These are phyloP conservation scores for Blumeriella jaapii DNA, from an alignment of 2,329 filamentous ascomycete genomes.

Conservation along the genomic window DNA sequence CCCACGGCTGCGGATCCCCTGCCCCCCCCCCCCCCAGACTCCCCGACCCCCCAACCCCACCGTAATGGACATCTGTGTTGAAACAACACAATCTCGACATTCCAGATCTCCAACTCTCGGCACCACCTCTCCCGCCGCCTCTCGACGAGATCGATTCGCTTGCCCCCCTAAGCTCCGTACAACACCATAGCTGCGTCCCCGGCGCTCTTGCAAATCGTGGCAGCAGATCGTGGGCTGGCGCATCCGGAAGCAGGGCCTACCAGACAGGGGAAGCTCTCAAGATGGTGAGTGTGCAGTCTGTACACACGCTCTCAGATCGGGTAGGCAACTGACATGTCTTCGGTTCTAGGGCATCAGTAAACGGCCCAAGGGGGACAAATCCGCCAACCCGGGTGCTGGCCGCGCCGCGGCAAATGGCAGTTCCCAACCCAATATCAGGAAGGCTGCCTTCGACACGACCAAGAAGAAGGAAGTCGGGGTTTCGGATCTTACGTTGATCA, in stretches of 20 bases:
- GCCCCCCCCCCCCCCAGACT: too few species aligned
- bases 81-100: too few species aligned
- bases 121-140: slow-evolving; percentile 2
- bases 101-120: too few species aligned
- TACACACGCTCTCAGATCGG: background rate
- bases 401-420: slow-evolving; percentile 16
- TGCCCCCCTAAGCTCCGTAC: slow-evolving; percentile 1
- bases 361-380: slow-evolving; percentile 27
- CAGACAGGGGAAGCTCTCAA: slow-evolving; percentile 12
- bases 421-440: slow-evolving; percentile 61
- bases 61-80: too few species aligned
- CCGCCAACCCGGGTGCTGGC: slow-evolving; percentile 20
- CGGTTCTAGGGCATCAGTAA: slow-evolving; percentile 26
- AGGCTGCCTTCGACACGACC: slow-evolving; percentile 85
- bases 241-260: slow-evolving; percentile 11
- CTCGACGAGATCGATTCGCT: slow-evolving; percentile 7
- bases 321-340: slow-evolving; percentile 7
- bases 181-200: background rate
- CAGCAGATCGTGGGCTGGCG: slow-evolving; percentile 12
- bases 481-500: slow-evolving; percentile 91
- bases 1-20: slow-evolving; percentile 4
- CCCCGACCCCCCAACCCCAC: slow-evolving; percentile 12
- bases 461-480: slow-evolving; percentile 99
- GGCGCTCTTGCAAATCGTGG: background rate
- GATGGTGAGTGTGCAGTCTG: slow-evolving; percentile 19